Percentiles rank a stretch among this genome's conserved stretches.
Conservation (phyloP, 495 filamentous ascomycete species). For the Rhizodiscina lignyota region DNA sequence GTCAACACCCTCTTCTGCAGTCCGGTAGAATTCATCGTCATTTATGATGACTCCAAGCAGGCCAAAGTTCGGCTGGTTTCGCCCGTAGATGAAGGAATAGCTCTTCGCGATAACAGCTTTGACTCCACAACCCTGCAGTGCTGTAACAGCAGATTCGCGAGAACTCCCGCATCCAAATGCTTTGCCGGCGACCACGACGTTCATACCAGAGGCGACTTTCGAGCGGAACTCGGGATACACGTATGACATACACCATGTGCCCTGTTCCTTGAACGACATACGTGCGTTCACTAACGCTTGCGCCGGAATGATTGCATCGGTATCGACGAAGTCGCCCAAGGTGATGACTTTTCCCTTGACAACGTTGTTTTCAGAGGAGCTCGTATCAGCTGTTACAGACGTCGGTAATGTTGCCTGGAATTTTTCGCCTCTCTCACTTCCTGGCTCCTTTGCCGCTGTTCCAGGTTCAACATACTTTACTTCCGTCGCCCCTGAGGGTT, state of each 20-base stretch:
- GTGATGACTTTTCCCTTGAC: constrained; percentile 18
- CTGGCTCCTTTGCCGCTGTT: constrained; percentile 1
- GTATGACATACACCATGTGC: constrained; percentile 21
- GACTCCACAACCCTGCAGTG: constrained; percentile 20
- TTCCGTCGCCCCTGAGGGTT: constrained; percentile 1
- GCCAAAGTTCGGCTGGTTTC: constrained; percentile 26
- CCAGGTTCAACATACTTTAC: constrained; percentile 11
- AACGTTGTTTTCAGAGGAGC: constrained; percentile 1
- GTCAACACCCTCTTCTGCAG: constrained; percentile 16
- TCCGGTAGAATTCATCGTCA: constrained; percentile 20
- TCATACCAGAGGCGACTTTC: constrained; percentile 17
- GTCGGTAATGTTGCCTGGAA: too few relatives aligned
- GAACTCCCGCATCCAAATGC: constrained; percentile 29
- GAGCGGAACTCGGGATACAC: constrained; percentile 24
- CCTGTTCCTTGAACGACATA: constrained; percentile 17
- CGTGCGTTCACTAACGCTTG: constrained; percentile 15
- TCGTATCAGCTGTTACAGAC: too few relatives aligned
- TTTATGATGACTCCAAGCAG: constrained; percentile 22
- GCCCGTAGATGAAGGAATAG: constrained; percentile 26
- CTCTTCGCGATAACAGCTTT: constrained; percentile 25
- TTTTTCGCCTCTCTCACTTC: too few relatives aligned
- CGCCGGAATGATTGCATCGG: constrained; percentile 22
- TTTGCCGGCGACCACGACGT: constrained; percentile 26
- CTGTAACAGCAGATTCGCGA: constrained; percentile 25
- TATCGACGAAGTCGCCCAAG: constrained; percentile 28